These are phyloP conservation scores for Durusdinium trenchii DNA, from an alignment of 73 alveolate species.

Conservation along the genomic window DNA sequence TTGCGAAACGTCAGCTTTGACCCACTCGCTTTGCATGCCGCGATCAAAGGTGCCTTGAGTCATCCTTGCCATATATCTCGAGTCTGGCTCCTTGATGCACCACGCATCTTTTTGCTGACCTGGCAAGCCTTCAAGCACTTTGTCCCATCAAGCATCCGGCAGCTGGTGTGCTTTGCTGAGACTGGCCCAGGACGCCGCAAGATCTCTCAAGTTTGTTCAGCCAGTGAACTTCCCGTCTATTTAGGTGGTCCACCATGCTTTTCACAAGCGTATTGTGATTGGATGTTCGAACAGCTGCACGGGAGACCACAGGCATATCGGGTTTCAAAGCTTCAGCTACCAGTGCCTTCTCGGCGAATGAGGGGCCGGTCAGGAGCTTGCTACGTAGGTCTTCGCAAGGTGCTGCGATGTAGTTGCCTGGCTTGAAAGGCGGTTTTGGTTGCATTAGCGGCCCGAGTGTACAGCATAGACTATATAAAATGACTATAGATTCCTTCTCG, in stretches of 20 bases:
- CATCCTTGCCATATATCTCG: conserved; percentile 56
- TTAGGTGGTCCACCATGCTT: conserved; percentile 52
- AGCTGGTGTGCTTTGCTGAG: conserved; percentile 37
- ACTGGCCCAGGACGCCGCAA: neutral
- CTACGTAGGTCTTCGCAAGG: conserved; percentile 12
- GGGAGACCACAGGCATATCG: conserved; percentile 35
- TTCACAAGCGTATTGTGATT: conserved; percentile 13
- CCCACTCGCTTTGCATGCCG: conserved; percentile 26
- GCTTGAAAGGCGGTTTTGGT: neutral
- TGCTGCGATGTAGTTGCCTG: neutral
- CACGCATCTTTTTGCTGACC: conserved; percentile 37
- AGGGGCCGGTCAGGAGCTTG: conserved; percentile 5
- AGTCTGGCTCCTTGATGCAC: conserved; percentile 62
- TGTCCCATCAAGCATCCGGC: conserved; percentile 16
- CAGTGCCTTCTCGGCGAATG: conserved; percentile 54
- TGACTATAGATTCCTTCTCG: too few species aligned
- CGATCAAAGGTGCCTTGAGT: conserved; percentile 30
- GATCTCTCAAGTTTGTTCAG: conserved; percentile 4
- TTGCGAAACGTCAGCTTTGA: conserved; percentile 27
- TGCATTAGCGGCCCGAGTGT: too few species aligned
- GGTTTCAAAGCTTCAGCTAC: neutral
- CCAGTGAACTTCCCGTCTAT: conserved; percentile 36
- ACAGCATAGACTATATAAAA: too few species aligned
- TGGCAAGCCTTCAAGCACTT: conserved; percentile 68
- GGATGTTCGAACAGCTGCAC: conserved; percentile 34